Base-by-base conservation (phyloP, 305 asterid genomes). In the Solanum hybrid region DNA sequence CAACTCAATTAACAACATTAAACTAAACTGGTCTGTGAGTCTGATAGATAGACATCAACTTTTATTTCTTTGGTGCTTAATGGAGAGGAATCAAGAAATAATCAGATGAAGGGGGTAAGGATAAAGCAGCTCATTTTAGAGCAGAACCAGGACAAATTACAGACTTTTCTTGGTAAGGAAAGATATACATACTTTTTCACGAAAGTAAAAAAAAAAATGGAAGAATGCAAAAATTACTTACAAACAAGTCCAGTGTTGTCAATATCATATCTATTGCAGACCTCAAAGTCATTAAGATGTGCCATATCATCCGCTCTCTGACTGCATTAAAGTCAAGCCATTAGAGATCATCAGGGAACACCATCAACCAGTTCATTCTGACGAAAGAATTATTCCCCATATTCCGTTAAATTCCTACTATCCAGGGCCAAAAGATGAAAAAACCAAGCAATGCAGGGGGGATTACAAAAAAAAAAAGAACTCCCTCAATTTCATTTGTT, bases 161-260 rank as follows among this genome's bases (percentile, higher is more conserved):
- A 4, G 13, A 32, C 41, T 77, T 77, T 75, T 77, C 39, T 73
- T 27, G 22, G 34, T 12, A 68, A 72, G 33, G 78, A 26, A 5
- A 76, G 10, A 76, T 45, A 4, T 45, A 45, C 61, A 45, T 5
- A 14, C 61, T 45, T 45, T 45, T 45, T 6, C 61, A 14, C 22
- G 61, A 45, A 45, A 45, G 61, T 45, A 38, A 38, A 41, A 24
- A 37, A 12, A 24, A 37, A 37, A 11, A 4, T n/a, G 20, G 10
- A 80, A 75, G 37, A 32, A 26, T n/a, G 12, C 41, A 13, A 29
- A 80, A 41, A 79, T 87, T 51, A 95, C 99, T 95, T 94, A 97
- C 98, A 97, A 83, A 97, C 95, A 92, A 97, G 94, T 89, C 99
- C 99, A 0, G 98, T 97, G 94, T 95, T 97, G 93, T 97, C 99